phyloP scores from a whole-genome alignment of 129 eudicot species.

The Calendula officinalis region DNA sequence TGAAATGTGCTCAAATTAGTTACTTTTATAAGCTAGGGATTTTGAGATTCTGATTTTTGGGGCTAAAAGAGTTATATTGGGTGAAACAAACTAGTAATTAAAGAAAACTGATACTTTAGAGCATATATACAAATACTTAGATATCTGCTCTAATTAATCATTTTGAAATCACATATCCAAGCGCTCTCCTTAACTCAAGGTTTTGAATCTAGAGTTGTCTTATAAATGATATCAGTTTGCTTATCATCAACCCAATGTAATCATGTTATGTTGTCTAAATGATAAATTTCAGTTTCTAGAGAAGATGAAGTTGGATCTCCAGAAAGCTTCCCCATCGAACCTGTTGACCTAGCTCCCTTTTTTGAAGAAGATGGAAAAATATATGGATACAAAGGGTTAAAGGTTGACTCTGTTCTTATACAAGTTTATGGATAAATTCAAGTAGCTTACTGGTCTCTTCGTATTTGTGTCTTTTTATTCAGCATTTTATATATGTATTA shows the following conservation, averaged over 20 bases:
- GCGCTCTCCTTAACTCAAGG: background rate
- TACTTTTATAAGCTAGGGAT: background rate
- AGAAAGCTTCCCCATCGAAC: slow-evolving; percentile 56
- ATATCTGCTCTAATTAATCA: background rate
- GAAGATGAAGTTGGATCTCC: slow-evolving; percentile 78
- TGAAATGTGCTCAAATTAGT: slow-evolving; percentile 10
- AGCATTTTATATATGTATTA: background rate
- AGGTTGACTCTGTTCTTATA: slow-evolving; percentile 31
- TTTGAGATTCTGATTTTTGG: background rate
- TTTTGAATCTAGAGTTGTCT: background rate
- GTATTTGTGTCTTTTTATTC: background rate
- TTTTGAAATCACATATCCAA: background rate
- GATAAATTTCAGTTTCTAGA: slow-evolving; percentile 50
- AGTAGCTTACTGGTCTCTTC: background rate
- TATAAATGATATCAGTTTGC: slow-evolving; percentile 2
- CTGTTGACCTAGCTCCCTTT: slow-evolving; percentile 70
- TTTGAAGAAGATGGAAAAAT: slow-evolving; percentile 94
- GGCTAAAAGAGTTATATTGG: background rate
- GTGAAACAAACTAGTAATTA: background rate
- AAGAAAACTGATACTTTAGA: background rate
- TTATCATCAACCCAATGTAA: background rate
- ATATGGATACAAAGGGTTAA: slow-evolving; percentile 77
- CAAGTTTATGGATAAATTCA: background rate
- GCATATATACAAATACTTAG: background rate
- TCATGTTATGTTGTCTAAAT: slow-evolving; percentile 3